phyloP scores from a whole-genome alignment of 2,329 filamentous ascomycete species.

The Grosmannia clavigera region DNA sequence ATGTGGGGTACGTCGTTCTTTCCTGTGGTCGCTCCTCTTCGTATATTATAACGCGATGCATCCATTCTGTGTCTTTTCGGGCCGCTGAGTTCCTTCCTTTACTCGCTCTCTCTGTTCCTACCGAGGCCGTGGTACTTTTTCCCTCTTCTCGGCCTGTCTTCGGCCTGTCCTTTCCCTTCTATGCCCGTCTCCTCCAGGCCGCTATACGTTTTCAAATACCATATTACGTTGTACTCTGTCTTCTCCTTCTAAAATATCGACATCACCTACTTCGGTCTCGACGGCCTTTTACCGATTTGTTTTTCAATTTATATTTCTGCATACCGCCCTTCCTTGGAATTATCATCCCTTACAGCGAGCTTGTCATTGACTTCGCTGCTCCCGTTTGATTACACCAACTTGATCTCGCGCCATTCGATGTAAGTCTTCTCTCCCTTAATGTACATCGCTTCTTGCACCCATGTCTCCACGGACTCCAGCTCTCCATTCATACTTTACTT shows the following conservation, averaged over 20 bases:
- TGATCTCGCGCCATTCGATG: neutral
- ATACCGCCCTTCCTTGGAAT: neutral
- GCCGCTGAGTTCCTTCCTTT: neutral
- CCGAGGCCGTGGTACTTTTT: neutral
- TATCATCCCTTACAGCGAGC: neutral
- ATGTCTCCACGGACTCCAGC: neutral
- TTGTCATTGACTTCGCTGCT: neutral
- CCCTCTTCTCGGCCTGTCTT: neutral
- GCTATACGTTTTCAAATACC: neutral
- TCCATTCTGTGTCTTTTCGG: neutral
- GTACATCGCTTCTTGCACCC: too few species aligned
- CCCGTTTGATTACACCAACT: too few species aligned
- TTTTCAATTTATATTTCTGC: neutral
- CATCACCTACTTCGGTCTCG: neutral
- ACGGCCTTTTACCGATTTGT: neutral
- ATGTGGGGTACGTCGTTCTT: neutral
- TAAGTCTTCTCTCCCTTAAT: neutral
- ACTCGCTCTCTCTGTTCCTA: neutral
- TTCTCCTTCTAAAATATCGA: neutral
- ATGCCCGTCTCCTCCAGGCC: neutral
- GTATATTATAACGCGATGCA: neutral
- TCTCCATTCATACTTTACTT: neutral
- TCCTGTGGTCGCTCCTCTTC: neutral
- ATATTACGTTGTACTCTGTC: neutral
- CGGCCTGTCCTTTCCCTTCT: neutral